Base-by-base conservation (phyloP, 345 rosid genomes). In the Corchorus capsularis region DNA sequence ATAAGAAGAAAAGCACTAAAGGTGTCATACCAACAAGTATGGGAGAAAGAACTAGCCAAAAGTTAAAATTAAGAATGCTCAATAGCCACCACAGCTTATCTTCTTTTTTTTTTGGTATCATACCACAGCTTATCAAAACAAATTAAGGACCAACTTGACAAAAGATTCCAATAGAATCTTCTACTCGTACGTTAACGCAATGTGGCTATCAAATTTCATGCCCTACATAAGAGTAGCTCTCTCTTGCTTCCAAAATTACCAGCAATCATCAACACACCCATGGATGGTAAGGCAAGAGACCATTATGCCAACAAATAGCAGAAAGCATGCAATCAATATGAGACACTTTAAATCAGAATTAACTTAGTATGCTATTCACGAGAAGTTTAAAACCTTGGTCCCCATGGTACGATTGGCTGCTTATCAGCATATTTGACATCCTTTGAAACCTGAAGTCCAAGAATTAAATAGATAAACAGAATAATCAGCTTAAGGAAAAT, bases 361-460 rank as follows among this genome's bases (percentile, higher is more conserved):
- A 46, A 39, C 43, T 39, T 6, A 2, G 43, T 39, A 39, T 39
- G 43, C 43, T 39, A 39, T 39, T 39, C 6, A 27, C 27, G 27
- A 52, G 59, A n/a, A 34, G 9, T 52, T 50, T 50, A 72, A 72
- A 69, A 96, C 99, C 99, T 96, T 17, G 98, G 99, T 55, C 97
- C 99, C 98, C 99, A 96, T 46, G 99, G 95, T 70, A 96, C 86
- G 73, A 94, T 76, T 3, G 99, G 97, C 89, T 88, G 94, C 84
- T 92, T 96, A 85, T 96, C 99, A 78, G 98, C 99, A 85, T 87
- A 96, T 81, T 89, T 96, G 81, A 94, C 86, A 80, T 96, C 99
- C 89, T 96, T 92, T 8, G 99, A 87, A 73, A 96, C 99, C 99
- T 96, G 87, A 75, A 83, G 56, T 78, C 64, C 72, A 4, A 78